Evolutionary conservation across 2,329 filamentous ascomycete species (phyloP).

Genomic region (Colletotrichum echinochloae): DNA sequence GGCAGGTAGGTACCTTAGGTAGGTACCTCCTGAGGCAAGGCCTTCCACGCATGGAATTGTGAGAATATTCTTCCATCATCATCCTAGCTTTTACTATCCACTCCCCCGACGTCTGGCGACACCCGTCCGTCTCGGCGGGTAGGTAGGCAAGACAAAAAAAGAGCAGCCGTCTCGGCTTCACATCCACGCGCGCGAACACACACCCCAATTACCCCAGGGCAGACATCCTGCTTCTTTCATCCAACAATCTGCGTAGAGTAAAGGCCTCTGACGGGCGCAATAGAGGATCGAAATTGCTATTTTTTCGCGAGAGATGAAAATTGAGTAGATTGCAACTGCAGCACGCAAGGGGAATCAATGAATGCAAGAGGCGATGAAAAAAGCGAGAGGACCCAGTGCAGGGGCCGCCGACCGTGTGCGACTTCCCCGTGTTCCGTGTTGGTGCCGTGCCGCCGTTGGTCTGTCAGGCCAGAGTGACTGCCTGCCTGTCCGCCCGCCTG

Average conservation of each 20-base stretch:
- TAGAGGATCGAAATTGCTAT: not conserved
- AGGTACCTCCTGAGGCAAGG: not conserved
- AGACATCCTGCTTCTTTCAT: not conserved
- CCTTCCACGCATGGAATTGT: not conserved
- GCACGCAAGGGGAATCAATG: no score
- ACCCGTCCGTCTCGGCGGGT: constrained; percentile 15
- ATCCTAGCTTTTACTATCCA: not conserved
- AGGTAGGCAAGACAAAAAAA: not conserved
- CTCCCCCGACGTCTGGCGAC: constrained; percentile 11
- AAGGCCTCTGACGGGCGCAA: not conserved
- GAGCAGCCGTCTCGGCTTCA: not conserved
- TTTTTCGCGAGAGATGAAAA: not conserved
- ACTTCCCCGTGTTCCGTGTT: constrained; percentile 6
- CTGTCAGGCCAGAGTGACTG: not conserved
- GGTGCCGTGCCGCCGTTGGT: constrained; percentile 11
- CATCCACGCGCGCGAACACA: not conserved
- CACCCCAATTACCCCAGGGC: not conserved
- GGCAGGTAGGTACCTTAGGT: not conserved
- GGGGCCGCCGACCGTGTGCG: constrained; percentile 31
- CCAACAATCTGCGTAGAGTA: not conserved
- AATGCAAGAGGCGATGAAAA: not conserved
- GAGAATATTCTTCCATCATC: not conserved
- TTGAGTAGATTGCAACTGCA: not conserved
- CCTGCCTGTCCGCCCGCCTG: not conserved
- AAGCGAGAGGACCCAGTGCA: not conserved